Evolutionary conservation across 192 early-diverging fungal species (phyloP).

Genomic region (Chytriomyces sp.): DNA sequence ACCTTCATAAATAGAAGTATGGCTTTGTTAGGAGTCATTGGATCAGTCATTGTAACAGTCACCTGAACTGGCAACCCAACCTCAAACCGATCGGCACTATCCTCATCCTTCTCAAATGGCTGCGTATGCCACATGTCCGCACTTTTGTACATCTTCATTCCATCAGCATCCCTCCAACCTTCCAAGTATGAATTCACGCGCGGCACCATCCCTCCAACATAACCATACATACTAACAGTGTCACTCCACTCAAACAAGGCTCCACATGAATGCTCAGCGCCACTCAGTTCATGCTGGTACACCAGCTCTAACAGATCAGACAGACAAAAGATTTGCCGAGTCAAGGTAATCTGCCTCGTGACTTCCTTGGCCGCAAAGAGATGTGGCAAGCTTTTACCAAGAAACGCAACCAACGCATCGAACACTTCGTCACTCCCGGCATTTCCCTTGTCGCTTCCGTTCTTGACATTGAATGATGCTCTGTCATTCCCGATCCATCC

Average conservation of each 20-base stretch:
- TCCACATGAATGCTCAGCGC: not conserved
- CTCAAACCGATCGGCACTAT: not conserved
- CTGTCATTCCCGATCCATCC: not conserved
- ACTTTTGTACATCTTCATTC: not conserved
- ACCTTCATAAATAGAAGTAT: too few species aligned
- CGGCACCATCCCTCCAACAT: not conserved
- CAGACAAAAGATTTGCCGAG: not conserved
- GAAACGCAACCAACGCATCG: not conserved
- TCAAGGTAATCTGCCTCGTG: not conserved
- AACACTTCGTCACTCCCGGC: not conserved
- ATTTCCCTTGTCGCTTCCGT: not conserved
- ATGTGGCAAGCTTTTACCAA: not conserved
- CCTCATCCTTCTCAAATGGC: not conserved
- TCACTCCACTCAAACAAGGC: not conserved
- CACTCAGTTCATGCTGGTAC: not conserved
- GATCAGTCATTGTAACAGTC: too few species aligned
- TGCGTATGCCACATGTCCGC: not conserved
- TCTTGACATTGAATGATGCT: not conserved
- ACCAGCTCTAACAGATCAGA: not conserved
- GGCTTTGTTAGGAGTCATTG: too few species aligned
- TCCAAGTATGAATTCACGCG: not conserved
- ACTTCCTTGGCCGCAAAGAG: not conserved
- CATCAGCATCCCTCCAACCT: not conserved
- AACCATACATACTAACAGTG: not conserved
- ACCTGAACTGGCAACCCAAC: not conserved